These are phyloP conservation scores for Brettanomyces anomalus DNA, from an alignment of 805 yeast species.

Conservation along the genomic window DNA sequence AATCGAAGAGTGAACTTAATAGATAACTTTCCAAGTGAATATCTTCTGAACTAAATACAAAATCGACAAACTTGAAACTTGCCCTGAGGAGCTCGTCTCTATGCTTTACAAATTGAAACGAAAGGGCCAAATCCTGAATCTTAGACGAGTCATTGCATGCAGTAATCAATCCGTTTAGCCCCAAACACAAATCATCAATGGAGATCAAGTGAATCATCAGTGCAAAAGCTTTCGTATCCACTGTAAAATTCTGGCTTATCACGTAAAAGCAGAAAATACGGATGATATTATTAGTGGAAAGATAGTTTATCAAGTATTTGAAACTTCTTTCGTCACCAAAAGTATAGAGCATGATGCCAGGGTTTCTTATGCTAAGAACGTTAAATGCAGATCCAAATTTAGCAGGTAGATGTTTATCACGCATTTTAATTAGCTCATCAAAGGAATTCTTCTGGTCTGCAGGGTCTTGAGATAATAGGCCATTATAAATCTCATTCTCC, in stretches of 20 bases:
- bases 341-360: slow-evolving; percentile 14
- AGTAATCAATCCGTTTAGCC: slow-evolving; percentile 14
- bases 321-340: slow-evolving; percentile 11
- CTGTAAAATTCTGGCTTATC: neutral
- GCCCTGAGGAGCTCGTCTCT: slow-evolving; percentile 15
- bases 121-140: slow-evolving; percentile 18
- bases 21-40: slow-evolving; percentile 11
- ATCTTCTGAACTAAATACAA: slow-evolving; percentile 5
- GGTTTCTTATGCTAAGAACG: slow-evolving; percentile 14
- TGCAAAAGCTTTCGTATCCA: neutral
- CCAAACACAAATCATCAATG: slow-evolving; percentile 17
- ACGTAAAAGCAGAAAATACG: slow-evolving; percentile 16
- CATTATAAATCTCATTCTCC: slow-evolving; percentile 15
- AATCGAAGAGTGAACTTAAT: slow-evolving; percentile 15
- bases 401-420: slow-evolving; percentile 7
- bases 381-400: slow-evolving; percentile 18
- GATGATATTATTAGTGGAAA: slow-evolving; percentile 22
- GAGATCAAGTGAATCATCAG: slow-evolving; percentile 10
- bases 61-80: slow-evolving; percentile 10
- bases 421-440: slow-evolving; percentile 5
- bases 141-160: slow-evolving; percentile 20
- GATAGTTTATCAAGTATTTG: slow-evolving; percentile 7
- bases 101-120: slow-evolving; percentile 23
- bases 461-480: slow-evolving; percentile 17
- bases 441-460: slow-evolving; percentile 14